phyloP scores from a whole-genome alignment of 768 basidiomycete genomes.

The Termitomyces sp. region DNA sequence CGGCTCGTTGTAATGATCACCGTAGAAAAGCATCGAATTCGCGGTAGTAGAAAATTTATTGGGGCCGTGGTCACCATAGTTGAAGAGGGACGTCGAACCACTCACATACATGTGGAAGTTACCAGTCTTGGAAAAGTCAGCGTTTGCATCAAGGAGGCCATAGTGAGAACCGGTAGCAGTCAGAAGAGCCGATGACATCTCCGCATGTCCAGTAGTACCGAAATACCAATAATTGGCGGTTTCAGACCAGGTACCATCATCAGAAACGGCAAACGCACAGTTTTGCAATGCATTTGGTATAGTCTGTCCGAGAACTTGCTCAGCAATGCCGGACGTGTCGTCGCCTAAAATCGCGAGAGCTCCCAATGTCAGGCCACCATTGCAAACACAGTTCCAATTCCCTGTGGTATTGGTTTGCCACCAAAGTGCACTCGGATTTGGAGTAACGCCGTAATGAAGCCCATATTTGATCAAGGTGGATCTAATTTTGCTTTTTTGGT shows the following conservation, averaged over 20 bases:
- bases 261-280: constrained; percentile 57
- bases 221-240: constrained; percentile 96
- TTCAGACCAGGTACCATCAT: constrained; percentile 91
- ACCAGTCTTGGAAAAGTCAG: constrained; percentile 68
- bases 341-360: constrained; percentile 88
- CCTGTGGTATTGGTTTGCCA: constrained; percentile 72
- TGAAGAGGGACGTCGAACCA: constrained; percentile 83
- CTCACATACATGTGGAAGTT: constrained; percentile 85
- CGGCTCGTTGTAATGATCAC: constrained; percentile 61
- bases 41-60: constrained; percentile 96
- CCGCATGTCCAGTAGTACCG: constrained; percentile 86
- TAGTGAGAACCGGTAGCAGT: constrained; percentile 85
- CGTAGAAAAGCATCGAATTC: constrained; percentile 82
- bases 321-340: constrained; percentile 69
- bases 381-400: constrained; percentile 99
- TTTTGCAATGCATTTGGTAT: constrained; percentile 71
- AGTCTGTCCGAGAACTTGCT: constrained; percentile 60
- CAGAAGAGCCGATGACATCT: constrained; percentile 78
- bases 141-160: constrained; percentile 65
- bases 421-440: constrained; percentile 58
- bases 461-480: constrained; percentile 75
- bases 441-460: constrained; percentile 57
- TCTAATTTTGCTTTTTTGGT: constrained; percentile 67
- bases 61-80: constrained; percentile 82
- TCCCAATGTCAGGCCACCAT: constrained; percentile 83